These are phyloP conservation scores for Acanthamoeba healyi DNA, from an alignment of 208 protist species.

Conservation along the genomic window DNA sequence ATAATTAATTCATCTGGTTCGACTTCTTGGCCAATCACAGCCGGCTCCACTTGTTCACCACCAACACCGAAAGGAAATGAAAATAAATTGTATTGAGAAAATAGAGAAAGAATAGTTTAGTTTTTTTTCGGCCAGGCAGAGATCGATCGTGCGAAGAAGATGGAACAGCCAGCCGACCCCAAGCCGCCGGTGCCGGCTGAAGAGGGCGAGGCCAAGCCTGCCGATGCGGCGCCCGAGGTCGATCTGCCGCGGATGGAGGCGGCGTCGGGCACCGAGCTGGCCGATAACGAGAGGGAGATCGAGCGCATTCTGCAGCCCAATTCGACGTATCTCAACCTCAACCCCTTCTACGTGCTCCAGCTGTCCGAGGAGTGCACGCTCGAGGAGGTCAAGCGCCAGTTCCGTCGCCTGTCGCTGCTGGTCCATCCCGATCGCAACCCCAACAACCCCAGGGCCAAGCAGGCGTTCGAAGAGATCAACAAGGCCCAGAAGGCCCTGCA, in stretches of 20 bases:
- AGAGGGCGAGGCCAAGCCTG: too few species aligned
- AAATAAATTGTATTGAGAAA: not conserved
- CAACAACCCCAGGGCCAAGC: not conserved
- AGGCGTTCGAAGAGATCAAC: constrained; percentile 45
- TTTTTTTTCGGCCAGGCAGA: too few species aligned
- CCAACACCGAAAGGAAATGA: too few species aligned
- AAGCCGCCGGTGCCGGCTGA: too few species aligned
- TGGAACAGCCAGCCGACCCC: too few species aligned
- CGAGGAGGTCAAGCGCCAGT: constrained; percentile 57
- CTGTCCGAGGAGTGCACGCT: not conserved
- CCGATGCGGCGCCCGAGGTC: not conserved
- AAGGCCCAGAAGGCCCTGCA: not conserved
- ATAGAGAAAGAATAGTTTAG: not conserved
- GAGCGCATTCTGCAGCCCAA: constrained; percentile 21
- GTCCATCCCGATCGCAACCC: constrained; percentile 52
- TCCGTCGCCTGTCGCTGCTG: not conserved
- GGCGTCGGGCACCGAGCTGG: not conserved
- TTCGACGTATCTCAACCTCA: constrained; percentile 33
- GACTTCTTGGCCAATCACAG: too few species aligned
- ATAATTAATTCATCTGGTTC: too few species aligned
- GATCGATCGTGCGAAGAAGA: too few species aligned
- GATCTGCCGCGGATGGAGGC: constrained; percentile 20
- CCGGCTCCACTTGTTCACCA: too few species aligned
- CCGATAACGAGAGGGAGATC: constrained; percentile 35
- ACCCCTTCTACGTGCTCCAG: constrained; percentile 47